phyloP scores from a whole-genome alignment of 2,329 filamentous ascomycete genomes.

The Fusarium mangiferae region DNA sequence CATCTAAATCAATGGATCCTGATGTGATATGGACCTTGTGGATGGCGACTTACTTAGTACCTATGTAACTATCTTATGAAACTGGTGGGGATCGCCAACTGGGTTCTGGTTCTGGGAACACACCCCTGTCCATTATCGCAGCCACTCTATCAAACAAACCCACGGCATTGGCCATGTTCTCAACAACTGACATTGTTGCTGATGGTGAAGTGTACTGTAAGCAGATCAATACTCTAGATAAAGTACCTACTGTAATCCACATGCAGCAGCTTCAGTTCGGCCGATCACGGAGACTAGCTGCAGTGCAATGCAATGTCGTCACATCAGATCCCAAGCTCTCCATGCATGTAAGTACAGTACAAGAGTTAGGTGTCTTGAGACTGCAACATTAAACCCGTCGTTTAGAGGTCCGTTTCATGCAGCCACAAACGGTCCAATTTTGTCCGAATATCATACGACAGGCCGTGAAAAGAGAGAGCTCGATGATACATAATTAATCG shows the following conservation, averaged over 20 bases:
- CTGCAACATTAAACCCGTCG: neutral
- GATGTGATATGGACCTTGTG: neutral
- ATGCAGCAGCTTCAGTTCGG: neutral
- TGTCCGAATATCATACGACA: slow-evolving; percentile 10
- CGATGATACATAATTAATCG: neutral
- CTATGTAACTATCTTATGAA: too few relatives aligned
- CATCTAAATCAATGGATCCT: neutral
- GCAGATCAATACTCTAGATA: neutral
- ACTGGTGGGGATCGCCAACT: slow-evolving; percentile 7
- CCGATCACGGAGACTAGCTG: neutral
- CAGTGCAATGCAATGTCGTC: neutral
- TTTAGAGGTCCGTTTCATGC: neutral
- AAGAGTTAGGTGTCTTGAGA: too few relatives aligned
- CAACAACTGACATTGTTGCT: neutral
- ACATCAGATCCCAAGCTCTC: neutral
- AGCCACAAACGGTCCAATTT: neutral
- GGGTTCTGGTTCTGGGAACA: neutral
- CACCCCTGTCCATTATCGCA: slow-evolving; percentile 16
- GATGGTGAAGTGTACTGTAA: neutral
- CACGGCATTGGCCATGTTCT: neutral
- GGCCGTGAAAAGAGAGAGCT: neutral
- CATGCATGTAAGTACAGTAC: neutral
- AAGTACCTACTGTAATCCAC: neutral
- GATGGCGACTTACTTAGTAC: neutral
- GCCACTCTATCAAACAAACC: slow-evolving; percentile 2